Evolutionary conservation across 371 early-diverging fungal species (phyloP), one percentile per base, ranked within the genome.

Genomic region (Syncephalastrum sp.): DNA sequence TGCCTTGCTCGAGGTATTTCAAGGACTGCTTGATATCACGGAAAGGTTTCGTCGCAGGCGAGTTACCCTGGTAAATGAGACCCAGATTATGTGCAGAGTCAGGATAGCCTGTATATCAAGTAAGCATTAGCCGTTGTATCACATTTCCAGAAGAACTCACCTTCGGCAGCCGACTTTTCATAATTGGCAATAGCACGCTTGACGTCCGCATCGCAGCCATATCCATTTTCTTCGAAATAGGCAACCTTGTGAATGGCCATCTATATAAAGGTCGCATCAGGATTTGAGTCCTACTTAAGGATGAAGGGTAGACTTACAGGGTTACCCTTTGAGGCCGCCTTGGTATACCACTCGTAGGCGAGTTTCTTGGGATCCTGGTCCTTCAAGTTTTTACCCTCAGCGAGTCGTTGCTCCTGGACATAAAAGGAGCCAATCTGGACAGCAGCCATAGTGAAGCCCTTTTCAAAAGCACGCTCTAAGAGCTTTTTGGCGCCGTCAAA

Each of bases 11-110:
- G 53, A 81, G 76, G 56, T 74, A 80, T 47, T 77, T 73, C 14
- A 82, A 68, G 2, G 84, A 70, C 54, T 77, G 67, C 56, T 81
- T 68, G 24, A 74, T 63, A 50, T 81, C 76, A 51, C 72, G 75
- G 59, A 65, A 65, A 46, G 70, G 56, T 16, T 60, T 55, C 6
- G 72, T 71, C 25, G 68, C 71, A 15, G 67, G 54, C 23, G 60
- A 62, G 48, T 72, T 76, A 21, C 81, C 84, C 61, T 84, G 82
- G 59, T 81, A 68, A 42, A 84, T 79, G 57, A 84, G 65, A 29
- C 75, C 84, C 23, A 84, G 63, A 61, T 84, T 84, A 53, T 84
- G 84, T 3, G 82, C 84, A 50, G 81, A 68, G 47, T 84, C 84
- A 21, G 84, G 84, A 57, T 75, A 84, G 4, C 84, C 82, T 82